Percentiles rank a stretch among this genome's conserved stretches.
Conservation (phyloP, 1,139 yeast species). For the Kazachstania sp. region DNA sequence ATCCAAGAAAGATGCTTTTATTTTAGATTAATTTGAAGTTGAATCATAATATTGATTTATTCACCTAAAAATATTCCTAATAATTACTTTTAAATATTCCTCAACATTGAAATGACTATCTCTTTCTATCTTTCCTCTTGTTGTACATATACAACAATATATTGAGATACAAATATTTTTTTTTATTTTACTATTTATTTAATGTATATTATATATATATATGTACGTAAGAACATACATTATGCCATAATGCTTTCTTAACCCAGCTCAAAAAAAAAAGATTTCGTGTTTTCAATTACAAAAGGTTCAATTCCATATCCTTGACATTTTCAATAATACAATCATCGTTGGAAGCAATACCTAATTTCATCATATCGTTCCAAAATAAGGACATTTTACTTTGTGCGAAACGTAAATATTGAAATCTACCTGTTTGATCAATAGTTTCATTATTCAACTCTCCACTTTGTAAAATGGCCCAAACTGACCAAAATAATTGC, state of each 20-base stretch:
- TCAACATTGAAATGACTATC: not conserved
- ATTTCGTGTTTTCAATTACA: not conserved
- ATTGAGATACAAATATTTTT: too few relatives aligned
- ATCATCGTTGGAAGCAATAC: constrained; percentile 39
- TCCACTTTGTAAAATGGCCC: constrained; percentile 84
- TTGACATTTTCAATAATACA: constrained; percentile 2
- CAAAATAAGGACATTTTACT: constrained; percentile 66
- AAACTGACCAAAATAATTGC: constrained; percentile 72
- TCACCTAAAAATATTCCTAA: not conserved
- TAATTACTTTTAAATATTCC: not conserved
- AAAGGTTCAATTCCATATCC: not conserved
- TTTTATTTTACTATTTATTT: not conserved
- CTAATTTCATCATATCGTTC: constrained; percentile 65
- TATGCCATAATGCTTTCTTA: not conserved
- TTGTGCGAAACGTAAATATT: constrained; percentile 63
- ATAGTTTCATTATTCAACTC: constrained; percentile 36
- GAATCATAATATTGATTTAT: too few relatives aligned
- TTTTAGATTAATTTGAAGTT: constrained; percentile 32
- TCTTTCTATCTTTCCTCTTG: not conserved
- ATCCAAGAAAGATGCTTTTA: constrained; percentile 97
- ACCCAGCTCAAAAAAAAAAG: not conserved
- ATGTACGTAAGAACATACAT: not conserved
- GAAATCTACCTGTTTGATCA: constrained; percentile 37
- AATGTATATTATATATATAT: not conserved
- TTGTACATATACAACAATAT: not conserved